Evolutionary conservation across 2,329 filamentous ascomycete genomes (phyloP), one percentile per base, ranked within the genome.

Genomic region (Diaporthe aspalathi): DNA sequence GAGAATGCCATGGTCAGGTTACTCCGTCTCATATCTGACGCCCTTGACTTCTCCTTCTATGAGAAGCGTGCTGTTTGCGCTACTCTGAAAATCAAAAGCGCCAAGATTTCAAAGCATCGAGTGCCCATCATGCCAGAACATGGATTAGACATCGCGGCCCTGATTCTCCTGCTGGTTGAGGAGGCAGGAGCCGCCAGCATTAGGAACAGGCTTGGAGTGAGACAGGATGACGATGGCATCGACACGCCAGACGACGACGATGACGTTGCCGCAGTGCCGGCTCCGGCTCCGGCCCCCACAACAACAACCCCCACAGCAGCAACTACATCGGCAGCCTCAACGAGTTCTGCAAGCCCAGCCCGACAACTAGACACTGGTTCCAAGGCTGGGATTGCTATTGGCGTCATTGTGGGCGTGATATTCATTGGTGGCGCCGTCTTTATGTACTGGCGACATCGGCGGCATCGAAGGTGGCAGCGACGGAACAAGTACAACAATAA

Each of bases 361-460:
- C 45, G 50, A 8, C n/a, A n/a, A 68, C 43, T 68, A 29, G 66
- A 60, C 38, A 38, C 29, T 8, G 40, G 22, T 1, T 16, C 52
- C 52, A 68, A 68, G 40, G 38, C 24, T 22, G 66, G 50, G 5
- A 68, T 68, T 12, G 66, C 66, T n/a, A 56, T 68, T n/a, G 66
- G 50, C 22, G 53, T 56, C 17, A 68, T 68, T 35, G n/a, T 68
- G 17, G 29, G 29, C 11, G 38, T 56, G 2, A 45, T 60, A 16
- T 56, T 57, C 29, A 29, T 68, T 2, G 66, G 40, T 2, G 52
- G 35, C n/a, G 40, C 17, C 20, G 35, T 60, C 5, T 68, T 68
- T 14, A 47, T 68, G 66, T 68, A 57, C 66, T 43, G 52, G 40
- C 20, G 67, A 9, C 53, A 57, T 49, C 57, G 45, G 45, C 60